Percentiles rank a stretch among this genome's conserved stretches.
Conservation (phyloP, 2,329 filamentous ascomycete species). For the Colletotrichum sp. region DNA sequence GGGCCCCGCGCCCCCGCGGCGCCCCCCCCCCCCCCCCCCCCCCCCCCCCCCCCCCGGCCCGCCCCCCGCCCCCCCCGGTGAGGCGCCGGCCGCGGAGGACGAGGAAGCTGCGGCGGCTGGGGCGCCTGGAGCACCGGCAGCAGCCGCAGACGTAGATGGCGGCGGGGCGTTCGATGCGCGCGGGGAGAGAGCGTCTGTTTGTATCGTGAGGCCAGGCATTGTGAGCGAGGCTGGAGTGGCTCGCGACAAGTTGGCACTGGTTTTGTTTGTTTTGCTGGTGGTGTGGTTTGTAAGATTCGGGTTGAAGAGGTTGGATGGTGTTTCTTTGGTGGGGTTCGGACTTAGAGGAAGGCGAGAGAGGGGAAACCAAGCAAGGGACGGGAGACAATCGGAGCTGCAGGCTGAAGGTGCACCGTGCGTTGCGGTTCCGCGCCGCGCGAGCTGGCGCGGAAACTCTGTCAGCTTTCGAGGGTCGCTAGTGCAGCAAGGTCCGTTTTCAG, state of each 20-base stretch:
- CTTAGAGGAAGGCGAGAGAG: background rate
- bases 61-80: no score
- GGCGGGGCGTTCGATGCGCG: conserved; percentile 25
- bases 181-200: conserved; percentile 25
- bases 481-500: background rate
- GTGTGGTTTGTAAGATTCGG: background rate
- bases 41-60: no score
- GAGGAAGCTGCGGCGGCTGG: background rate
- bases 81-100: background rate
- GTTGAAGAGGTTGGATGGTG: background rate
- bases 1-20: no score
- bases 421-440: background rate
- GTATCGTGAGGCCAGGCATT: conserved; percentile 35
- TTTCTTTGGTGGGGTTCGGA: conserved; percentile 12
- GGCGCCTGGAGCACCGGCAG: background rate
- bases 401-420: conserved; percentile 11
- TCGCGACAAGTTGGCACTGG: background rate
- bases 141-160: background rate
- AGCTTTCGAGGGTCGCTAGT: background rate
- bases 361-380: background rate
- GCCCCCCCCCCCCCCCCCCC: no score
- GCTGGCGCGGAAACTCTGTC: conserved; percentile 4
- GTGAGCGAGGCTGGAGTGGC: conserved; percentile 8
- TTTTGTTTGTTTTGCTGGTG: background rate
- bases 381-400: background rate